Conservation (phyloP, 371 early-diverging fungal species). For the Dichotomocladium elegans region DNA sequence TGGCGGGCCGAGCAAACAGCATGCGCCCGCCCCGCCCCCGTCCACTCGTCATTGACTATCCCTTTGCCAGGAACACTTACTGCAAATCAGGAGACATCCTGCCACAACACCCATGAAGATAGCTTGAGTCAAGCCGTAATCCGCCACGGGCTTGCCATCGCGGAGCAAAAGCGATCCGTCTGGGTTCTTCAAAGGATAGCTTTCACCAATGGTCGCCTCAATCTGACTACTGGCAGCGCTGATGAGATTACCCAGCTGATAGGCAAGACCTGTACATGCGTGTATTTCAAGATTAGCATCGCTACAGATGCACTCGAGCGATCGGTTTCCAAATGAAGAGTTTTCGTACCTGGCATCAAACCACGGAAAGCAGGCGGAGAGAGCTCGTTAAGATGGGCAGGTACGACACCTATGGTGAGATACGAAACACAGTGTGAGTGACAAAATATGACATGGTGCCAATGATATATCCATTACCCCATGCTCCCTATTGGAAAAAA, state of each 20-base stretch:
- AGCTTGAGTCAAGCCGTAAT: conserved; percentile 65
- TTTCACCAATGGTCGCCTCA: conserved; percentile 61
- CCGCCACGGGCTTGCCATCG: conserved; percentile 44
- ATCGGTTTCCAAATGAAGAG: too few relatives aligned
- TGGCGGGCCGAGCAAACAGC: too few relatives aligned
- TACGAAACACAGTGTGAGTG: neutral
- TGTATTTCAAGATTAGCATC: neutral
- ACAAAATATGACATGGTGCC: neutral
- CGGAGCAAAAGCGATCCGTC: conserved; percentile 30
- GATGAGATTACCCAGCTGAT: conserved; percentile 69
- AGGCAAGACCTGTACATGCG: conserved; percentile 39
- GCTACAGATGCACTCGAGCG: neutral
- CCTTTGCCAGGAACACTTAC: too few relatives aligned
- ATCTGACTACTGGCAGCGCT: conserved; percentile 66
- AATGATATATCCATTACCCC: conserved; percentile 56
- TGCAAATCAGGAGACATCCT: conserved; percentile 29
- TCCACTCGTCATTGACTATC: too few relatives aligned
- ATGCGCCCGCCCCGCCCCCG: too few relatives aligned
- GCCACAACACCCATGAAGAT: conserved; percentile 61
- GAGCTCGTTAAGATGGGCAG: conserved; percentile 67
- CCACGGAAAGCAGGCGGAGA: conserved; percentile 64
- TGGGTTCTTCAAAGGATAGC: conserved; percentile 26
- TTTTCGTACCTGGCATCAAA: conserved; percentile 60
- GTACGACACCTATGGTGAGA: conserved; percentile 43
- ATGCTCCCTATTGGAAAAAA: conserved; percentile 39